These are phyloP conservation scores for Quercus aquifolioides DNA, from an alignment of 306 rosid genomes.

Conservation along the genomic window DNA sequence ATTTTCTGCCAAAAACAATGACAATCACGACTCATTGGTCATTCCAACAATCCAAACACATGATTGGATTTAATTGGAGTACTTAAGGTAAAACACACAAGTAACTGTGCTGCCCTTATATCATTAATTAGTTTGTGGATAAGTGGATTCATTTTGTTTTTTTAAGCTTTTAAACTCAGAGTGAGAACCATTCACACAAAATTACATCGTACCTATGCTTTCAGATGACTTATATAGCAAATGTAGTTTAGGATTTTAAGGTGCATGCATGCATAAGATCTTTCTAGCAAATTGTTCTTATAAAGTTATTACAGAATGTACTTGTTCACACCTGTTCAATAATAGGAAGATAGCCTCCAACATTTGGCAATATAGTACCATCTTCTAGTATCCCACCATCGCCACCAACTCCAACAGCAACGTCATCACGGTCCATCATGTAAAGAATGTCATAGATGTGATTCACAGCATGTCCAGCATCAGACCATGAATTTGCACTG, in stretches of 20 bases:
- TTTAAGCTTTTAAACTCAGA: background rate
- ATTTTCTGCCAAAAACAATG: too few relatives aligned
- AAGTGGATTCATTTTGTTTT: background rate
- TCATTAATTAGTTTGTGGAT: background rate
- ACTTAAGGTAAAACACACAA: too few relatives aligned
- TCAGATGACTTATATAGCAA: background rate
- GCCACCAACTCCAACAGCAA: slow-evolving; percentile 90
- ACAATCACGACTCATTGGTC: too few relatives aligned
- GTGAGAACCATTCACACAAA: background rate
- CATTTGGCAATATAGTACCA: slow-evolving; percentile 75
- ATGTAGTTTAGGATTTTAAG: background rate
- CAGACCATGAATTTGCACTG: slow-evolving; percentile 77
- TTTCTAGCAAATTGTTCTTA: background rate
- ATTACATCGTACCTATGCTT: background rate
- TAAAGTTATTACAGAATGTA: too few relatives aligned
- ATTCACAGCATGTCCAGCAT: slow-evolving; percentile 87
- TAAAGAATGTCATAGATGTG: slow-evolving; percentile 81
- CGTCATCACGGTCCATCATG: slow-evolving; percentile 91
- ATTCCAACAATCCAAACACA: too few relatives aligned
- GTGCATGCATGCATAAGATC: background rate
- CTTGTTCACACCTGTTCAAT: slow-evolving; percentile 67
- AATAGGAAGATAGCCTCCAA: slow-evolving; percentile 91
- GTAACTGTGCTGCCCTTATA: background rate
- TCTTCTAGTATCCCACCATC: slow-evolving; percentile 79
- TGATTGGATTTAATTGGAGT: too few relatives aligned